Evolutionary conservation across 805 yeast genomes (phyloP).

Genomic region (Wickerhamomyces hampshirensis): DNA sequence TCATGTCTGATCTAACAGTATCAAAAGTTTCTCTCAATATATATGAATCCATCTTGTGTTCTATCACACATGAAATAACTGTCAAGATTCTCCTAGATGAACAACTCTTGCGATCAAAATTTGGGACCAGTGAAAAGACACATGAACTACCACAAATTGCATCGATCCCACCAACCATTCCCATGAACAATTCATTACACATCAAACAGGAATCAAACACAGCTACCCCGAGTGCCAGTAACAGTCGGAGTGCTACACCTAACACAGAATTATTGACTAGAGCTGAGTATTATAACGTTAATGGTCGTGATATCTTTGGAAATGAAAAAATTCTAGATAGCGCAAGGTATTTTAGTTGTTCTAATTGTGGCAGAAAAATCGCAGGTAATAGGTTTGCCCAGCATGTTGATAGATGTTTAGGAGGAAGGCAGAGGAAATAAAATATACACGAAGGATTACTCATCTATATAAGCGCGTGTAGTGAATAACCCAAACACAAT

Average conservation of each 20-base stretch:
- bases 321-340: constrained; percentile 48
- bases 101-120: not conserved
- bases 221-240: constrained; percentile 6
- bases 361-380: constrained; percentile 77
- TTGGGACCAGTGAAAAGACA: not conserved
- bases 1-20: not conserved
- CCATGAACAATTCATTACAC: not conserved
- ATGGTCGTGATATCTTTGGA: constrained; percentile 41
- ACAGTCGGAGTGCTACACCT: constrained; percentile 16
- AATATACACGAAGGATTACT: too few relatives aligned
- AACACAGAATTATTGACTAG: constrained; percentile 15
- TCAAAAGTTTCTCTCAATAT: not conserved
- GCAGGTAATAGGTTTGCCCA: constrained; percentile 93
- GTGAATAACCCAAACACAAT: too few relatives aligned
- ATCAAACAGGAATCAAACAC: not conserved
- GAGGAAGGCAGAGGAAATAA: constrained; percentile 53
- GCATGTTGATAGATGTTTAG: constrained; percentile 85
- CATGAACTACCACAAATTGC: not conserved
- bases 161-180: not conserved
- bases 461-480: too few relatives aligned
- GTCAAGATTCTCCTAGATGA: not conserved
- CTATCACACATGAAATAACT: not conserved
- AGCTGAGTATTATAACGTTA: constrained; percentile 13
- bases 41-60: not conserved
- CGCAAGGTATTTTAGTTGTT: constrained; percentile 65